Base-by-base conservation (phyloP, 345 rosid genomes). In the Citrus medica region DNA sequence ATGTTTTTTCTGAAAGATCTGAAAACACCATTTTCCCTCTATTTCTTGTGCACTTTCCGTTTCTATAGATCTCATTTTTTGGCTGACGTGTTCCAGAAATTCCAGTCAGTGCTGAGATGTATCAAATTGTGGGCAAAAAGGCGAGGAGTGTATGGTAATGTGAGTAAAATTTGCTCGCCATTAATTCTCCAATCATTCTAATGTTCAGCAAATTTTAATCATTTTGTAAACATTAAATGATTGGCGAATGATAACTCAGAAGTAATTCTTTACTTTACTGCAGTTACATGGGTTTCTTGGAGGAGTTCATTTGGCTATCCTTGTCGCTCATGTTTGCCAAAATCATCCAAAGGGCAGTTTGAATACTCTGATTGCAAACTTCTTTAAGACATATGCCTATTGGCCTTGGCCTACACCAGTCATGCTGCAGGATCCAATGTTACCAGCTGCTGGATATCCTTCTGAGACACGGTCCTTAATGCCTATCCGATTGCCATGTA, bases 361-460 rank as follows among this genome's bases (percentile, higher is more conserved):
- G 63, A 85, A 80, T 66, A 74, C 83, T 66, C 79, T 86, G 28
- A 16, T 88, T 33, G 70, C 86, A 17, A 80, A 58, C 51, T 91
- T 91, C 83, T 91, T 87, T 67, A 79, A 73, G 74, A 88, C 83
- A 46, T 87, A 81, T 83, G 89, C 91, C 55, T 76, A 78, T 35
- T 91, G 90, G 91, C 84, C 81, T 37, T 89, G 92, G 93, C 90
- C 92, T 56, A 79, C 63, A 22, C 92, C 92, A 21, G 90, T 89
- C 12, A 40, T 74, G 59, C 90, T 88, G 56, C 84, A 81, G 73
- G 83, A 84, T 71, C 85, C 83, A 67, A 70, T 51, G 70, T 33
- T 61, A 21, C 83, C 76, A 51, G 35, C 76, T 71, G 55, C 71
- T 62, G 82, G 75, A 25, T 71, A 77, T 72, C 85, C 76, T 69